Evolutionary conservation across 768 basidiomycete genomes (phyloP).

Genomic region (Rubroboletus satanas): DNA sequence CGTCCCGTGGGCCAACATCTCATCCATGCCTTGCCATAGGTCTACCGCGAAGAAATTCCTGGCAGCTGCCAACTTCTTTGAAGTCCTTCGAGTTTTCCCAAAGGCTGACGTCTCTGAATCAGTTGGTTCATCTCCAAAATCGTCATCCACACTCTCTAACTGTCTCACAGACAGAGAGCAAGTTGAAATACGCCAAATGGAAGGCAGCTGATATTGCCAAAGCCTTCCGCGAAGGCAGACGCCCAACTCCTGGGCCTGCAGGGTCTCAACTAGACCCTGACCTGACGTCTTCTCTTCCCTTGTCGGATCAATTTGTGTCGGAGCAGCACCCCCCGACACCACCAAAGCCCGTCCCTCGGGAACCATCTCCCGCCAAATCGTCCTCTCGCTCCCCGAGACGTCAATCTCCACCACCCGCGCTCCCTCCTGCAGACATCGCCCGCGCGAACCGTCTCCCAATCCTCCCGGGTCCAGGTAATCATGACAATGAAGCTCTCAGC

Average conservation of each 20-base stretch:
- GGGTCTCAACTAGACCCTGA: slow-evolving; percentile 36
- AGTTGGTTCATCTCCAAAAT: slow-evolving; percentile 35
- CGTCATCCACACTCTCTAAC: slow-evolving; percentile 2
- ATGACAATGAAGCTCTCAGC: slow-evolving; percentile 35
- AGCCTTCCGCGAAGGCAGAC: slow-evolving; percentile 89
- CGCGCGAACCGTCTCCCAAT: slow-evolving; percentile 29
- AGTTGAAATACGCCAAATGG: slow-evolving; percentile 94
- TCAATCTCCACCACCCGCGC: slow-evolving; percentile 30
- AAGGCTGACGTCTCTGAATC: slow-evolving; percentile 53
- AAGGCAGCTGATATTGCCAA: slow-evolving; percentile 95
- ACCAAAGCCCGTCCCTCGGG: slow-evolving; percentile 24
- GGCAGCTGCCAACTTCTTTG: slow-evolving; percentile 92
- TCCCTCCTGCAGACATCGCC: slow-evolving; percentile 28
- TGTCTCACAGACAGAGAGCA: slow-evolving; percentile 64
- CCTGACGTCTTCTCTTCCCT: slow-evolving; percentile 2
- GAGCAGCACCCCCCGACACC: slow-evolving; percentile 16
- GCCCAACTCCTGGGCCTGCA: slow-evolving; percentile 76
- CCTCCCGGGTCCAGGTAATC: slow-evolving; percentile 20
- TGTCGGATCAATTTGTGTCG: slow-evolving; percentile 12
- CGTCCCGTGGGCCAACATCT: slow-evolving; percentile 2
- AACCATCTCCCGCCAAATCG: slow-evolving; percentile 20
- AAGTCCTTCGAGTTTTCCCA: slow-evolving; percentile 77
- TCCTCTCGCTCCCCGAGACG: slow-evolving; percentile 30
- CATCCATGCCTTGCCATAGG: slow-evolving; percentile 38
- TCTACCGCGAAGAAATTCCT: slow-evolving; percentile 92